These are phyloP conservation scores for Arctostaphylos glauca DNA, from an alignment of 148 eudicot genomes.

Conservation along the genomic window DNA sequence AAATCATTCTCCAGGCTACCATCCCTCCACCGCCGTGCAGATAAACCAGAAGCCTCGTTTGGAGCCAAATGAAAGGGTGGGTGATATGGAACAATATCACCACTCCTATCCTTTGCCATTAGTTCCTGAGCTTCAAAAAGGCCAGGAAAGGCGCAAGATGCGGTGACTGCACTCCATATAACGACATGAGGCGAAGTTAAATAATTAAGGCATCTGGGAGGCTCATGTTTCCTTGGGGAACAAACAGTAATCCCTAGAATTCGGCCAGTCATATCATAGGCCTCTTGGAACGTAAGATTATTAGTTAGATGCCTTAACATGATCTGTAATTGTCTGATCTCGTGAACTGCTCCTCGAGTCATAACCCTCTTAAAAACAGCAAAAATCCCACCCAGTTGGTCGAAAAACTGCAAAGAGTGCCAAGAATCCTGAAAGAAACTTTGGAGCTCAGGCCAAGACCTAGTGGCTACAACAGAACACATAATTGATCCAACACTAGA, in stretches of 20 bases:
- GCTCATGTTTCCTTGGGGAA: conserved; percentile 94
- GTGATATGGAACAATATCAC: conserved; percentile 91
- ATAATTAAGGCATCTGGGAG: conserved; percentile 91
- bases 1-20: conserved; percentile 98
- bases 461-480: conserved; percentile 81
- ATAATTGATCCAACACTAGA: conserved; percentile 94
- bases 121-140: conserved; percentile 98
- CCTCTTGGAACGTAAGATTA: conserved; percentile 92
- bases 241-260: conserved; percentile 91
- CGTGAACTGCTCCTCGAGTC: conserved; percentile 89
- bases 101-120: conserved; percentile 89
- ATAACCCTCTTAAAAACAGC: conserved; percentile 67
- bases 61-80: conserved; percentile 91
- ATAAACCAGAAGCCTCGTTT: conserved; percentile 47
- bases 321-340: conserved; percentile 80
- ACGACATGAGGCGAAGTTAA: conserved; percentile 97
- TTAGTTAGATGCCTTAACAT: conserved; percentile 79
- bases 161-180: conserved; percentile 99
- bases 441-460: conserved; percentile 97
- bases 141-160: conserved; percentile 98
- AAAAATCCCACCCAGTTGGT: conserved; percentile 83
- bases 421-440: conserved; percentile 88
- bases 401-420: conserved; percentile 85
- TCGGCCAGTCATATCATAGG: conserved; percentile 91
- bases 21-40: conserved; percentile 91